These are phyloP conservation scores for Diospyros kaki DNA, from an alignment of 148 eudicot genomes.

Conservation along the genomic window DNA sequence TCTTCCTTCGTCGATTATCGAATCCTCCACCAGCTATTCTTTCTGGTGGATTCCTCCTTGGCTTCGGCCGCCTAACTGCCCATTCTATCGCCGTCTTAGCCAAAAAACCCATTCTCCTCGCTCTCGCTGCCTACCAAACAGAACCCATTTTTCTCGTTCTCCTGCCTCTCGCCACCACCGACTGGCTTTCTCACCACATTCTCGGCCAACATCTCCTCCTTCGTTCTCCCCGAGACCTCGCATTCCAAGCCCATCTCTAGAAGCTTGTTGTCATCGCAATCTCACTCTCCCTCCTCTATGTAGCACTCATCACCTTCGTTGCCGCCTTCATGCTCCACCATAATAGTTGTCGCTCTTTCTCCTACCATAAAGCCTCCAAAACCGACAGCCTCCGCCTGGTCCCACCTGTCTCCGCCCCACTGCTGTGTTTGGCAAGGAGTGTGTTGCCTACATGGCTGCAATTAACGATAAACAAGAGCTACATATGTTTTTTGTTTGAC, in stretches of 20 bases:
- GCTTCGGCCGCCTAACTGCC: conserved; percentile 23
- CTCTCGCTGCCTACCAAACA: conserved; percentile 19
- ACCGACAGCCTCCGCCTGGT: conserved; percentile 36
- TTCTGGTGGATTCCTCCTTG: conserved; percentile 6
- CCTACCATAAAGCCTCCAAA: conserved; percentile 2
- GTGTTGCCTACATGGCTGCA: no score
- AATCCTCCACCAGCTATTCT: conserved; percentile 25
- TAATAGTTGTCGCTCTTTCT: not conserved
- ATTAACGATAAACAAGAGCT: no score
- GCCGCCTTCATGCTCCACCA: conserved; percentile 33
- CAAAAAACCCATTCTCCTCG: conserved; percentile 32
- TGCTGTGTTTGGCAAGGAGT: no score
- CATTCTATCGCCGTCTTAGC: conserved; percentile 13
- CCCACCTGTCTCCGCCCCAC: conserved; percentile 36
- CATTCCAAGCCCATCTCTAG: conserved; percentile 34
- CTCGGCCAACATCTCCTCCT: conserved; percentile 86
- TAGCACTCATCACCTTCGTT: conserved; percentile 28
- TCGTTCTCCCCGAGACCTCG: conserved; percentile 46
- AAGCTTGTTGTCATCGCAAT: conserved; percentile 40
- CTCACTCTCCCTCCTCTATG: conserved; percentile 33
- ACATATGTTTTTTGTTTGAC: no score
- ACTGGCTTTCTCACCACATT: conserved; percentile 47
- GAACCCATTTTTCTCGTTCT: conserved; percentile 40
- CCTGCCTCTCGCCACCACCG: conserved; percentile 39
- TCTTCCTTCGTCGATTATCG: no score